Percentiles rank a stretch among this genome's conserved stretches.
These are phyloP conservation scores for Clausena lansium DNA, from an alignment of 345 rosid genomes.

Conservation along the genomic window DNA sequence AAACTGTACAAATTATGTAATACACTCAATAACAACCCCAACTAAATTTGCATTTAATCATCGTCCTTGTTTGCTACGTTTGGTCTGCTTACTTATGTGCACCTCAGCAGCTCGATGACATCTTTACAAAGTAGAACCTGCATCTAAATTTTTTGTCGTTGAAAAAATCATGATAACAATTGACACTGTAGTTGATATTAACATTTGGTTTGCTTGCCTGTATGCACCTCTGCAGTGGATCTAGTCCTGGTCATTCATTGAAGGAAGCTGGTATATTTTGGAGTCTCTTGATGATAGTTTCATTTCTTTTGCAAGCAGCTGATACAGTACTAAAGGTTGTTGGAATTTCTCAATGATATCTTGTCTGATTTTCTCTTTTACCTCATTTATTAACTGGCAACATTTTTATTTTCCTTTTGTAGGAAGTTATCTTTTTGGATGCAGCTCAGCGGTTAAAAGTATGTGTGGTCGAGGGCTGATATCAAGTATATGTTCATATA, in stretches of 20 bases:
- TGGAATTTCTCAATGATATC: conserved; percentile 15
- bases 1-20: background rate
- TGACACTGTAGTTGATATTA: conserved; percentile 10
- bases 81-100: background rate
- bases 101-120: background rate
- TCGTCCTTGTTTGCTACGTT: background rate
- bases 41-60: background rate
- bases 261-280: conserved; percentile 78
- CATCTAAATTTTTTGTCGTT: background rate
- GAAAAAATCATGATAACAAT: background rate
- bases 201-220: conserved; percentile 15
- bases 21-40: background rate
- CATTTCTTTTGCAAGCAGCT: conserved; percentile 91
- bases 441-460: conserved; percentile 61
- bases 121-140: background rate
- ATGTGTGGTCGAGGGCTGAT: conserved; percentile 15
- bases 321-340: conserved; percentile 84
- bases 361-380: conserved; percentile 5
- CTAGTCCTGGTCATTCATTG: conserved; percentile 70
- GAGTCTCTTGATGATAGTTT: conserved; percentile 83
- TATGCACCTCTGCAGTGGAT: conserved; percentile 57
- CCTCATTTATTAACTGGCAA: conserved; percentile 17
- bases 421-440: conserved; percentile 84
- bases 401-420: conserved; percentile 28
- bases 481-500: background rate